These are phyloP conservation scores for Extremus antarcticus DNA, from an alignment of 495 filamentous ascomycete species.

Conservation along the genomic window DNA sequence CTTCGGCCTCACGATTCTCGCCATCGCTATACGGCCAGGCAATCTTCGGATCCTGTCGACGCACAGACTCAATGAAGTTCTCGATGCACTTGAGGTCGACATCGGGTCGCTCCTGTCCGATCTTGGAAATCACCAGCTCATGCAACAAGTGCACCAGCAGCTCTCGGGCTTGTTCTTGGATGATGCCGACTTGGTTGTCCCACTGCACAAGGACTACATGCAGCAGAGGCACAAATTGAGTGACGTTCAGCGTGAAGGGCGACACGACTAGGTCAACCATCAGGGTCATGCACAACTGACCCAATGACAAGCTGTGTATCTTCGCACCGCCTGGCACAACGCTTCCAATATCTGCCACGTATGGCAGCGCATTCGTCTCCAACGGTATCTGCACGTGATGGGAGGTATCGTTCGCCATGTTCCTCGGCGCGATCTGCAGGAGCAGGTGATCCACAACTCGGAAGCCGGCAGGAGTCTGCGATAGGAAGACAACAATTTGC, in stretches of 20 bases:
- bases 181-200: slow-evolving; percentile 92
- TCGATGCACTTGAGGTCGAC: slow-evolving; percentile 67
- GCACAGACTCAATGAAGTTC: slow-evolving; percentile 81
- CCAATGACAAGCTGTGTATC: slow-evolving; percentile 71
- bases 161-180: slow-evolving; percentile 91
- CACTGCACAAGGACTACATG: slow-evolving; percentile 90
- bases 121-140: slow-evolving; percentile 83
- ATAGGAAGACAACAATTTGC: slow-evolving; percentile 91
- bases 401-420: slow-evolving; percentile 70
- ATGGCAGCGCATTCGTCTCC: slow-evolving; percentile 66
- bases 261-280: slow-evolving; percentile 94
- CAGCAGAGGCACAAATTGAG: slow-evolving; percentile 72
- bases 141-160: slow-evolving; percentile 98
- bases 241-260: slow-evolving; percentile 62
- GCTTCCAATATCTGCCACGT: slow-evolving; percentile 73
- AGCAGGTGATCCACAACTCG: slow-evolving; percentile 92
- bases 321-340: slow-evolving; percentile 81
- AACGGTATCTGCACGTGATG: slow-evolving; percentile 60
- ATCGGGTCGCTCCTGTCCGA: slow-evolving; percentile 59
- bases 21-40: slow-evolving; percentile 93
- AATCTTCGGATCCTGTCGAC: slow-evolving; percentile 71
- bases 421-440: slow-evolving; percentile 75
- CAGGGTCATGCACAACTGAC: slow-evolving; percentile 85
- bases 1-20: slow-evolving; percentile 54
- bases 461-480: slow-evolving; percentile 78